phyloP scores from a whole-genome alignment of 805 yeast species.

The Ogataea naganishii region DNA sequence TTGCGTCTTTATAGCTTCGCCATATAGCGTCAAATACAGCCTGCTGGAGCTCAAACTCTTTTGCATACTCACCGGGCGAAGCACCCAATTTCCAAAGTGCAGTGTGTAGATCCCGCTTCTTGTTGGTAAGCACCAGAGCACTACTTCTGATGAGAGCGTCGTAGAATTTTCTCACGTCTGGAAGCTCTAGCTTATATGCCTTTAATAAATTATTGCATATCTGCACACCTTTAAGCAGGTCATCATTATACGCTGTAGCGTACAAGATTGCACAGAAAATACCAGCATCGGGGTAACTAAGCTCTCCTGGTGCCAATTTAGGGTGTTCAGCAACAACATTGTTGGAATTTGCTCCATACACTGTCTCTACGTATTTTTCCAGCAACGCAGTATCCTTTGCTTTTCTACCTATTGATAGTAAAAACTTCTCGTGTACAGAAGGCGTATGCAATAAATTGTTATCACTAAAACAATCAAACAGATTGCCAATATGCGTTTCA shows the following conservation, averaged over 20 bases:
- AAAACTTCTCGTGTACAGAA: conserved; percentile 13
- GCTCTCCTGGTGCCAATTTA: conserved; percentile 1
- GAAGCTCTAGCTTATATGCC: conserved; percentile 13
- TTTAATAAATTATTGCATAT: conserved; percentile 15
- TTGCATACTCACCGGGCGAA: conserved; percentile 2
- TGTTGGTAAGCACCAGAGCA: conserved; percentile 14
- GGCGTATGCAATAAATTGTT: conserved; percentile 12
- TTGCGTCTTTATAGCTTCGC: conserved; percentile 8
- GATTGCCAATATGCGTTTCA: conserved; percentile 6
- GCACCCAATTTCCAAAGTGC: conserved; percentile 10
- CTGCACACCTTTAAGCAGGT: conserved; percentile 18
- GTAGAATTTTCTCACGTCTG: conserved; percentile 18
- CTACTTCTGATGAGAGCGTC: conserved; percentile 14
- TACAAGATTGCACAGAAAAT: conserved; percentile 18
- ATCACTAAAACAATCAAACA: conserved; percentile 11
- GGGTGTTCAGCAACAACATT: conserved; percentile 1
- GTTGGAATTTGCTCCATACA: conserved; percentile 19
- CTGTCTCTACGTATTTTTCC: conserved; percentile 13
- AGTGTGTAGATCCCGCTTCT: conserved; percentile 11
- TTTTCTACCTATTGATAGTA: conserved; percentile 21
- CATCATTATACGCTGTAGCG: conserved; percentile 21
- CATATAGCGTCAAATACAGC: conserved; percentile 18
- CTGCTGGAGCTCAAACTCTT: conserved; percentile 10
- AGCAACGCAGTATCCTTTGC: conserved; percentile 16
- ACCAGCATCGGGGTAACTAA: conserved; percentile 17